Evolutionary conservation across 495 filamentous ascomycete genomes (phyloP), one percentile per base, ranked within the genome.

Genomic region (Hyaloscypha finlandica): DNA sequence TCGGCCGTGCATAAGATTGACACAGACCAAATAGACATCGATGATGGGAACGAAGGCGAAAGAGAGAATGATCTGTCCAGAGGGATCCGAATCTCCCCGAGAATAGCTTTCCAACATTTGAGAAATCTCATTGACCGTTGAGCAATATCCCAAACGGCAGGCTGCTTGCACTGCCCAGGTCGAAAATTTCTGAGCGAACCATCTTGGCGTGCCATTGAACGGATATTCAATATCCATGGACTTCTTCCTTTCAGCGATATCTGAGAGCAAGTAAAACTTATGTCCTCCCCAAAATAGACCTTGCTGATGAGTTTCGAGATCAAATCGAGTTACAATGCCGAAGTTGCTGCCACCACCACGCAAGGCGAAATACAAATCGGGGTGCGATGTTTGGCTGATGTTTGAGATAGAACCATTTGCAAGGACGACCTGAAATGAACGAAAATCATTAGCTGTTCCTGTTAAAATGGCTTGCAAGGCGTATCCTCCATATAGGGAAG

Each of bases 321-420:
- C 79, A 48, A 81, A 82, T 29, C 78, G 77, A 3, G 85, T 87
- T 3, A 87, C 81, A 30, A 87, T 78, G 3, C 84, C 85, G 63
- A 84, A 84, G 71, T 87, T 86, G 67, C 74, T 79, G 8, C 74
- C 63, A 25, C 84, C 83, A 8, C 85, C 86, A 61, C 86, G 87
- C 2, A 86, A 76, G 6, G 85, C 84, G 58, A 69, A 70, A 73
- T 75, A 86, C 8, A 88, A 71, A 53, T 89, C 85, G 0, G 76
- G 3, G 58, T 86, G 77, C 0, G 65, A 63, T 0, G 63, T 69
- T 2, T 62, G 62, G 65, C 82, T 85, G 53, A 81, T 84, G 48
- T 83, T 80, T 61, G 84, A 70, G 53, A 84, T 77, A 1, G 59
- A 65, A 2, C 85, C 85, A 60, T 79, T 74, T 0, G 79, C 82